Evolutionary conservation across 345 rosid species (phyloP), one percentile per base, ranked within the genome.

Genomic region (Boechera divaricarpa): DNA sequence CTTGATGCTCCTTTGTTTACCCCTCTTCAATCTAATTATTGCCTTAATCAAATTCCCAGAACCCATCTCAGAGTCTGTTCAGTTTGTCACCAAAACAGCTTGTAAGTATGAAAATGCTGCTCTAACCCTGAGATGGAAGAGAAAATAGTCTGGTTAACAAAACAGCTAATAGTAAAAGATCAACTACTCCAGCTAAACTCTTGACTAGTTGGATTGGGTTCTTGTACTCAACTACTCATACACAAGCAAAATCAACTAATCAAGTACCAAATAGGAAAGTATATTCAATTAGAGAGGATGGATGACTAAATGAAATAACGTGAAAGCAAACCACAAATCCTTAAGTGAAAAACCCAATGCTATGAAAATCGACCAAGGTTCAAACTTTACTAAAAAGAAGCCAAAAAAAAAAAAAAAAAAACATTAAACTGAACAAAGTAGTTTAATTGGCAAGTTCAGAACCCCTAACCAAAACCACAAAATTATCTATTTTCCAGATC

Each of bases 11-110:
- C 65, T 73, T 31, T 81, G 76, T 82, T 88, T 92, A 62, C 74
- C 89, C 72, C 75, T 89, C 88, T 89, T 95, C n/a, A 57, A 68
- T 76, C 82, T 85, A 67, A 91, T 85, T 63, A 95, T 81, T 9
- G 92, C 84, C 85, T 89, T 92, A 41, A 95, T 81, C 89, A 96
- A 86, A 78, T 86, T 85, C 21, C 91, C 90, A 78, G 97, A 92
- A 58, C 89, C 97, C 99, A 92, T 95, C 78, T 48, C 74, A 69
- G 72, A 61, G 12, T 63, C 47, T 61, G 11, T 67, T 67, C 63
- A 72, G 24, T 41, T 59, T 60, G 48, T 57, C 75, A 65, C 70
- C 74, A 67, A 79, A 73, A 53, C 61, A 60, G 24, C 63, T 48
- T 47, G 49, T 65, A 16, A 21, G 36, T 56, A 45, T 72, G 44